These are phyloP conservation scores for Nakaseomyces nivariensis DNA, from an alignment of 1,139 yeast genomes.

Conservation along the genomic window DNA sequence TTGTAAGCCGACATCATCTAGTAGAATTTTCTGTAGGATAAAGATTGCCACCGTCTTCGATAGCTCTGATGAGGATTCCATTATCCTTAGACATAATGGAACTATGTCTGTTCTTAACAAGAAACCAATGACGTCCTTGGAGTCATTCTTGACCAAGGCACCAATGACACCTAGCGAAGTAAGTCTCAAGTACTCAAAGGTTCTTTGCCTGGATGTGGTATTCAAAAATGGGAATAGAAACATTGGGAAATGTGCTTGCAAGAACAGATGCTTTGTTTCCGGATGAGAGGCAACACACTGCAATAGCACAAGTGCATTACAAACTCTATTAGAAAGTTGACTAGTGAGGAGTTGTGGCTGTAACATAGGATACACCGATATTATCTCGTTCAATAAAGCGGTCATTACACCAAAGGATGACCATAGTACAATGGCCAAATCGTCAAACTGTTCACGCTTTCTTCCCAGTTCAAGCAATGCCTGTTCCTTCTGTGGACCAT, in stretches of 20 bases:
- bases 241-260: slow-evolving; percentile 85
- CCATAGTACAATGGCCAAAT: slow-evolving; percentile 88
- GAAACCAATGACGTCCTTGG: slow-evolving; percentile 89
- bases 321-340: slow-evolving; percentile 83
- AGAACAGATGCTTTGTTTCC: slow-evolving; percentile 74
- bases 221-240: slow-evolving; percentile 89
- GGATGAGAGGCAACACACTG: slow-evolving; percentile 96
- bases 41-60: slow-evolving; percentile 95
- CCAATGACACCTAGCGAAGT: slow-evolving; percentile 96
- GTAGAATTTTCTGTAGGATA: slow-evolving; percentile 80
- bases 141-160: slow-evolving; percentile 90
- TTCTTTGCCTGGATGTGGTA: slow-evolving; percentile 82
- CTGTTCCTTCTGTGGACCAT: slow-evolving; percentile 85
- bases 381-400: slow-evolving; percentile 77
- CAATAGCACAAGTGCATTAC: slow-evolving; percentile 86
- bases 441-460: slow-evolving; percentile 90
- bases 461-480: slow-evolving; percentile 88
- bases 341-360: slow-evolving; percentile 84
- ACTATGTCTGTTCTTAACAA: slow-evolving; percentile 88
- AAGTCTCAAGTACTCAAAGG: slow-evolving; percentile 84
- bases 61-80: slow-evolving; percentile 91
- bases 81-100: slow-evolving; percentile 84
- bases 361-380: slow-evolving; percentile 78
- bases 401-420: slow-evolving; percentile 96
- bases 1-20: slow-evolving; percentile 83